Conservation (phyloP, 2,329 filamentous ascomycete genomes). For the Cladophialophora chaetospira region DNA sequence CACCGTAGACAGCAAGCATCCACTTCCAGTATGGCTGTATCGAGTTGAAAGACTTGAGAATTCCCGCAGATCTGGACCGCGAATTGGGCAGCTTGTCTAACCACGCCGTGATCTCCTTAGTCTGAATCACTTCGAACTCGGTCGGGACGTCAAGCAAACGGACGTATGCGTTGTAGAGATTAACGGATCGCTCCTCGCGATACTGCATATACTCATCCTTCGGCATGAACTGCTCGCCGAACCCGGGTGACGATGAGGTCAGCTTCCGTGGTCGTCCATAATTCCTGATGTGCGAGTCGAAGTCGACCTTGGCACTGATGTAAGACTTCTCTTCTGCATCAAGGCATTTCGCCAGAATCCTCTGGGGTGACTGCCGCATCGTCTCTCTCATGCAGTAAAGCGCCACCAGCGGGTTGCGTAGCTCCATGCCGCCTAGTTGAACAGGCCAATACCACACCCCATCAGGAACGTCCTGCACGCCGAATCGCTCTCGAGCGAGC, state of each 20-base stretch:
- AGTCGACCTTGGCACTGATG: slow-evolving; percentile 5
- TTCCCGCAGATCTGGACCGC: slow-evolving; percentile 15
- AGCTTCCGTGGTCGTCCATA: not conserved
- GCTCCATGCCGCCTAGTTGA: slow-evolving; percentile 53
- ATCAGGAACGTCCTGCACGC: slow-evolving; percentile 50
- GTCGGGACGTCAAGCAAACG: slow-evolving; percentile 38
- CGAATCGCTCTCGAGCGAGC: slow-evolving; percentile 56
- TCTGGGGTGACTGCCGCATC: slow-evolving; percentile 41
- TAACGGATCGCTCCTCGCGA: slow-evolving; percentile 39
- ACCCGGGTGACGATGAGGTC: not conserved
- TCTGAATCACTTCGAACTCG: slow-evolving; percentile 37
- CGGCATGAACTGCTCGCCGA: slow-evolving; percentile 39
- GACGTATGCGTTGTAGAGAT: slow-evolving; percentile 38
- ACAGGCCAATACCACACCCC: slow-evolving; percentile 57
- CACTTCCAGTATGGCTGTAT: slow-evolving; percentile 49
- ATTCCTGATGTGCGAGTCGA: not conserved
- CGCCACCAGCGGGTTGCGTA: slow-evolving; percentile 54
- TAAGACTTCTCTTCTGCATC: slow-evolving; percentile 48
- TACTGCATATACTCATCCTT: slow-evolving; percentile 44
- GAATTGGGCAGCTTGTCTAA: slow-evolving; percentile 16
- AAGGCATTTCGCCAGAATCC: slow-evolving; percentile 39
- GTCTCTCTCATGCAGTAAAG: slow-evolving; percentile 51
- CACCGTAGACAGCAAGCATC: slow-evolving; percentile 45
- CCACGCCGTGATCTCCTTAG: slow-evolving; percentile 33
- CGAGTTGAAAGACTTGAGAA: slow-evolving; percentile 34